A percentile compares a stretch with the other conserved stretches of the same genome.
Evolutionary conservation across 805 yeast genomes (phyloP).

Genomic region (Metschnikowia gelsemii): DNA sequence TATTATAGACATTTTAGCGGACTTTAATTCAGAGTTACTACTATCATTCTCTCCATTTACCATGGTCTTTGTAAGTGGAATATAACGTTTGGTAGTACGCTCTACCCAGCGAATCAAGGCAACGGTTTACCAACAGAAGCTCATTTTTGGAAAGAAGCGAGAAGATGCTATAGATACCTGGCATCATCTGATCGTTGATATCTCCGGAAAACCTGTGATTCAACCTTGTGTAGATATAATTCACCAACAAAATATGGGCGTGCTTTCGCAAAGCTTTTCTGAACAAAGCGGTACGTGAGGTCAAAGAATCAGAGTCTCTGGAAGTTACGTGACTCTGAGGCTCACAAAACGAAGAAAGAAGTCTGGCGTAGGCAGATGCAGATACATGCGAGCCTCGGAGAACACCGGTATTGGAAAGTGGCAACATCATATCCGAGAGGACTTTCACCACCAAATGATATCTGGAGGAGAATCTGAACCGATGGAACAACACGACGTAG

Average conservation of each 20-base stretch:
- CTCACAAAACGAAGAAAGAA: constrained; percentile 70
- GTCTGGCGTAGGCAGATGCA: constrained; percentile 53
- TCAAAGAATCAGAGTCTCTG: constrained; percentile 39
- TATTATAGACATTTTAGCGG: too few relatives aligned
- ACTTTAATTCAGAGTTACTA: too few relatives aligned
- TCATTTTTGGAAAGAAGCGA: constrained; percentile 70
- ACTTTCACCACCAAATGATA: constrained; percentile 61
- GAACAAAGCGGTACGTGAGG: constrained; percentile 53
- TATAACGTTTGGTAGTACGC: constrained; percentile 65
- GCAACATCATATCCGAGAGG: constrained; percentile 51
- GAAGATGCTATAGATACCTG: constrained; percentile 62
- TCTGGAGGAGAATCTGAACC: constrained; percentile 68
- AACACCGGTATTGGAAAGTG: constrained; percentile 28
- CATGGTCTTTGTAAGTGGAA: constrained; percentile 69
- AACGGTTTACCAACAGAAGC: constrained; percentile 56
- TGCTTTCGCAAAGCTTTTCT: constrained; percentile 64
- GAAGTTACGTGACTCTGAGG: constrained; percentile 46
- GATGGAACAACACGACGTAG: constrained; percentile 60
- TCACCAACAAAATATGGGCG: constrained; percentile 56
- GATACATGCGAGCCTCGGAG: constrained; percentile 4
- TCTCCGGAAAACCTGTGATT: constrained; percentile 45
- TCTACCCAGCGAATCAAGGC: constrained; percentile 69
- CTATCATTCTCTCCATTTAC: constrained; percentile 68
- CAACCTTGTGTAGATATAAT: constrained; percentile 57
- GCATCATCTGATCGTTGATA: constrained; percentile 48